Evolutionary conservation across 1,284 basidiomycete genomes (phyloP), one percentile per base, ranked within the genome.

Genomic region (Fomitopsis pinicola): DNA sequence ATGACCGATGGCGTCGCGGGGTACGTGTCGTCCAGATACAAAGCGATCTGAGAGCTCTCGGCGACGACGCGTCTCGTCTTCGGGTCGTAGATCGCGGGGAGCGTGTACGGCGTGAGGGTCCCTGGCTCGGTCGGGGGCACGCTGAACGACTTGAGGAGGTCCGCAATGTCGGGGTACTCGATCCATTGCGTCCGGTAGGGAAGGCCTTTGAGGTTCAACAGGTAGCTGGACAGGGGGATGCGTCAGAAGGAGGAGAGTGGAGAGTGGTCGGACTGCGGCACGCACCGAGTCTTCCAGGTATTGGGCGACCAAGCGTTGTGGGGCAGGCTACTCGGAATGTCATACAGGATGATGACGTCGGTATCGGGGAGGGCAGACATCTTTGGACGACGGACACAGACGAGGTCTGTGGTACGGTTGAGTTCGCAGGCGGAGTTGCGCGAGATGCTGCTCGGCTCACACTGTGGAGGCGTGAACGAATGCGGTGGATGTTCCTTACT

Each of bases 11-110:
- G 63, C 6, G 65, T 62, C 45, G 60, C 62, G 3, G 69, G 73
- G 65, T 74, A 75, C 46, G 66, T 67, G 30, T 56, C 55, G 54
- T 76, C 75, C 62, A 76, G 67, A 59, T 71, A 75, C 19, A 63
- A 60, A n/a, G 69, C 72, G 64, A 76, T 76, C 2, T 45, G 35
- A 28, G 60, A 38, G n/a, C 73, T 75, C 55, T 75, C 74, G 9
- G 71, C 61, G 57, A 76, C 58, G 26, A 62, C 59, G 15, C 64
- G 59, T 17, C 60, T 59, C 9, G 67, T 68, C 58, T 64, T 67
- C 5, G 67, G 67, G 65, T 73, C 71, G 60, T 65, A 63, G 54
- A 72, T 69, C 61, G 66, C 66, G 1, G 71, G 70, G 19, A 70
- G 62, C 26, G 67, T 70, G 64, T 70, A 69, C n/a, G 52, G 52